Evolutionary conservation across 2,329 filamentous ascomycete species (phyloP), one percentile per base, ranked within the genome.

Genomic region (Microthyrium microscopicum): DNA sequence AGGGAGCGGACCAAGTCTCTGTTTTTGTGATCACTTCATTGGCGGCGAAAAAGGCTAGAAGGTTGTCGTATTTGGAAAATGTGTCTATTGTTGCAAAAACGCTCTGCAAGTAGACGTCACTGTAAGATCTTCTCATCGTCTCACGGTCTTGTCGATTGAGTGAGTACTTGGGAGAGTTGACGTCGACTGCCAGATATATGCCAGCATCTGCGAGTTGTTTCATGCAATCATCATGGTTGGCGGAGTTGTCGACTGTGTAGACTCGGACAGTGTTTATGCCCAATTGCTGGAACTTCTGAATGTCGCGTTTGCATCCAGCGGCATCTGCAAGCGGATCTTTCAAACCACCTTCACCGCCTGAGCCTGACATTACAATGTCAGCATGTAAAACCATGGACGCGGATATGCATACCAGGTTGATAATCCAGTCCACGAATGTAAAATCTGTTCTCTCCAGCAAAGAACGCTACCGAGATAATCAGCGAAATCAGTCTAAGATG

Each of bases 251-350:
- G 44, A 91, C 75, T 11, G 78, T 82, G 67, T 93, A 94, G 40
- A 93, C 79, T 56, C 85, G 83, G 51, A 94, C 66, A 16, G 83
- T 84, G 66, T 94, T 94, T 58, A 93, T 63, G 31, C 83, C 83
- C 32, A 94, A 66, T 44, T 83, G 70, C 62, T 81, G 70, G 71
- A 93, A 92, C 52, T 81, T 65, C 33, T 61, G 58, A 45, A 93
- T 77, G 50, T 92, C 83, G 42, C 84, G 77, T 54, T 70, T 67
- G 70, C 85, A 92, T 49, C 66, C 58, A 3, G 56, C 56, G 16
- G 61, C 51, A 46, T 91, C 74, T 41, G 80, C 73, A 33, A 93
- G 75, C 39, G 84, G 82, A 51, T 93, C 84, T 34, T 60, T 58
- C 29, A 22, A 26, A 7, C 24, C 36, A 17, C 24, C 28, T 12